phyloP scores from a whole-genome alignment of 2,329 filamentous ascomycete genomes.

The Beauveria australis region DNA sequence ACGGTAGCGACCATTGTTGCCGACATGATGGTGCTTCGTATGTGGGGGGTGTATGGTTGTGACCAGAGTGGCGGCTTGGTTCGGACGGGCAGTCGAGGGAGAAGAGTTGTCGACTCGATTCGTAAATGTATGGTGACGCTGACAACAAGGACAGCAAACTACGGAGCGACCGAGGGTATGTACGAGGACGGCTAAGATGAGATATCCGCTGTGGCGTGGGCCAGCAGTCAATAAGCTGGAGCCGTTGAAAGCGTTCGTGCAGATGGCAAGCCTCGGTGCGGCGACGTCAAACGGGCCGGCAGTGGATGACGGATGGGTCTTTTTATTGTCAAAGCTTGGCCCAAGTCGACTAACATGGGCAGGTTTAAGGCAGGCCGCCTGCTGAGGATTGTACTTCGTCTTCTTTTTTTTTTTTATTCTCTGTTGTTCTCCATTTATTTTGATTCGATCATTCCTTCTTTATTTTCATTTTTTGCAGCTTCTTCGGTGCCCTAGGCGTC shows the following conservation, averaged over 20 bases:
- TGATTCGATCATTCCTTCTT: too few relatives aligned
- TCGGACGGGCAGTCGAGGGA: neutral
- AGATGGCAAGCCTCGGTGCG: neutral
- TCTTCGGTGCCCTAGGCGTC: too few relatives aligned
- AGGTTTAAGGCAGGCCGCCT: neutral
- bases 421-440: neutral
- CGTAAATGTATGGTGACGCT: neutral
- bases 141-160: neutral
- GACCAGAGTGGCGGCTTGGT: neutral
- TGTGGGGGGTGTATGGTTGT: neutral
- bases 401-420: neutral
- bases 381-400: neutral
- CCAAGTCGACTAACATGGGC: neutral
- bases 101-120: neutral
- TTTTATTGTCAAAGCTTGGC: neutral
- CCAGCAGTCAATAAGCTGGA: neutral
- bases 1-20: constrained; percentile 28
- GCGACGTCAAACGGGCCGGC: neutral
- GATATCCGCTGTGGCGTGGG: constrained; percentile 9
- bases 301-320: neutral
- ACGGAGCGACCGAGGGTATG: constrained; percentile 14
- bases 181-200: neutral
- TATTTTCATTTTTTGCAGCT: too few relatives aligned
- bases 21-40: constrained; percentile 13
- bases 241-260: neutral